Evolutionary conservation across 1,284 basidiomycete genomes (phyloP).

Genomic region (Chalciporus sp.): DNA sequence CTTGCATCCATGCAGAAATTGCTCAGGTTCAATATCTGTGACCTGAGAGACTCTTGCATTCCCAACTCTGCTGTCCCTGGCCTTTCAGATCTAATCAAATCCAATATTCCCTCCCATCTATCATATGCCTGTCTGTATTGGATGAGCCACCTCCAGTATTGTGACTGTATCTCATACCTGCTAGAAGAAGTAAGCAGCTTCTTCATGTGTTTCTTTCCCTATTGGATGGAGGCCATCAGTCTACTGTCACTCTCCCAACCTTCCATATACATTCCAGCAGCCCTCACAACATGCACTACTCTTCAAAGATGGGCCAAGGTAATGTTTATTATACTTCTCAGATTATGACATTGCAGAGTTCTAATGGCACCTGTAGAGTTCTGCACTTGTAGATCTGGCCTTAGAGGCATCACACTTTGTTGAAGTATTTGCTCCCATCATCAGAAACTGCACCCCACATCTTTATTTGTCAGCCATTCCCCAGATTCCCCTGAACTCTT

Average conservation of each 20-base stretch:
- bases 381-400: constrained; percentile 11
- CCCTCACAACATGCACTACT: constrained; percentile 9
- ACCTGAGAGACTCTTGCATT: neutral
- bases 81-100: neutral
- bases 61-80: neutral
- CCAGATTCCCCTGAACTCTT: neutral
- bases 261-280: constrained; percentile 8
- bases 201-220: neutral
- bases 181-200: neutral
- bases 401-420: constrained; percentile 14
- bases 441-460: neutral
- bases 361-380: no score
- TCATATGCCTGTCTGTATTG: neutral
- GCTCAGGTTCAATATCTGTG: neutral
- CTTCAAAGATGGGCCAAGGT: constrained; percentile 24
- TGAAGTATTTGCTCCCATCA: constrained; percentile 4
- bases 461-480: neutral
- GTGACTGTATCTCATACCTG: neutral
- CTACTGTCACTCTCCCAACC: neutral
- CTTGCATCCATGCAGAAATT: neutral
- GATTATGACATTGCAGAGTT: no score
- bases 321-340: neutral
- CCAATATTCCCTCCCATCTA: neutral
- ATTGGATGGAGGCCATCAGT: no score
- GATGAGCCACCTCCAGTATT: neutral